These are phyloP conservation scores for Saturnispora saitoi DNA, from an alignment of 805 yeast species.

Conservation along the genomic window DNA sequence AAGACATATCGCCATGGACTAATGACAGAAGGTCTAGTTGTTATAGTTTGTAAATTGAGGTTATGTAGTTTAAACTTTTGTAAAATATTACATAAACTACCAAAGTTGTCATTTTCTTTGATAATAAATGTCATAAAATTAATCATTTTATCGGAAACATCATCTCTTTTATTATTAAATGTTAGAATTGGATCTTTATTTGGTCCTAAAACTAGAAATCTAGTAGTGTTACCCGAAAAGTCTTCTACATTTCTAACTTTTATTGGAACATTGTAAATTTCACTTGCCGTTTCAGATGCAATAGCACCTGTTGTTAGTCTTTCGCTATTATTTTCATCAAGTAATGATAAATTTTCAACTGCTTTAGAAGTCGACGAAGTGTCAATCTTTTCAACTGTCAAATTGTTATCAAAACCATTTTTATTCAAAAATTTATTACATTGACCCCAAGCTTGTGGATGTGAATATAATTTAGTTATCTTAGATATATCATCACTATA, in stretches of 20 bases:
- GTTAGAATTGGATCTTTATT: conserved; percentile 14
- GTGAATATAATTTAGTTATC: conserved; percentile 65
- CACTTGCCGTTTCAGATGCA: conserved; percentile 62
- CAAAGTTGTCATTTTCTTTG: conserved; percentile 54
- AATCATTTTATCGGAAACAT: conserved; percentile 23
- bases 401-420: conserved; percentile 24
- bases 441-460: conserved; percentile 99
- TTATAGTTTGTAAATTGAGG: conserved; percentile 61
- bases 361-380: conserved; percentile 79
- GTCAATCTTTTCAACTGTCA: conserved; percentile 47
- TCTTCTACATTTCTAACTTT: conserved; percentile 58
- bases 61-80: conserved; percentile 44
- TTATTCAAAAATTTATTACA: conserved; percentile 47
- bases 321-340: conserved; percentile 22
- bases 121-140: conserved; percentile 61
- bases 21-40: conserved; percentile 65
- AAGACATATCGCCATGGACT: conserved; percentile 76
- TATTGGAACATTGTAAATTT: conserved; percentile 49
- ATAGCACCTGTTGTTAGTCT: conserved; percentile 53
- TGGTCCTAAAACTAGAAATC: conserved; percentile 65
- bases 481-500: conserved; percentile 34
- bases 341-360: conserved; percentile 49
- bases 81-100: conserved; percentile 63
- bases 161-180: conserved; percentile 2
- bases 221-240: conserved; percentile 65